Conservation (phyloP, 2,329 filamentous ascomycete genomes). For the Aureobasidium uvarum region DNA sequence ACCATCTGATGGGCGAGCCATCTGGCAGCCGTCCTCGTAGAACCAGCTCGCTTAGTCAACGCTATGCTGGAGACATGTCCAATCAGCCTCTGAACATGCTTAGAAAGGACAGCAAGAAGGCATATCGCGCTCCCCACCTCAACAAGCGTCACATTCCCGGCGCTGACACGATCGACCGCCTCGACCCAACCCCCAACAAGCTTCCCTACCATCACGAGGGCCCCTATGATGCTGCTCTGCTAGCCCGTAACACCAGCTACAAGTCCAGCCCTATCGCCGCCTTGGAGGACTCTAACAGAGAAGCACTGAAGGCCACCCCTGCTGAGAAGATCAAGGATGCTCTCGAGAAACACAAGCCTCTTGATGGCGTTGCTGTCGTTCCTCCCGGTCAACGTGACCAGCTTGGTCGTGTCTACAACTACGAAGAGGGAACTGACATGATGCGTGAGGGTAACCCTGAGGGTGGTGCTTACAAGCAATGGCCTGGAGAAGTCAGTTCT, state of each 20-base stretch:
- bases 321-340: constrained; percentile 73
- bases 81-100: constrained; percentile 67
- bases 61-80: constrained; percentile 64
- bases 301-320: constrained; percentile 79
- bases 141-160: constrained; percentile 64
- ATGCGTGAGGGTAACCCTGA: constrained; percentile 68
- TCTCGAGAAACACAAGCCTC: constrained; percentile 68
- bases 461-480: constrained; percentile 76
- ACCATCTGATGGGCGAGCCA: constrained; percentile 23
- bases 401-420: constrained; percentile 68
- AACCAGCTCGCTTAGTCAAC: constrained; percentile 56
- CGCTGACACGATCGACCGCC: constrained; percentile 74
- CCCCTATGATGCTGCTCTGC: constrained; percentile 79
- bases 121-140: constrained; percentile 65
- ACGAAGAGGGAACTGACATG: constrained; percentile 82
- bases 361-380: constrained; percentile 76
- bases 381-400: constrained; percentile 69
- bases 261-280: constrained; percentile 71
- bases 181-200: constrained; percentile 66
- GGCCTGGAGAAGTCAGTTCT: constrained; percentile 68
- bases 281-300: constrained; percentile 67
- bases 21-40: constrained; percentile 39
- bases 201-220: constrained; percentile 82
- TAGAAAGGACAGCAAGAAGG: constrained; percentile 60
- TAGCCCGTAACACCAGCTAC: constrained; percentile 67